A percentile compares a stretch with the other conserved stretches of the same genome.
Evolutionary conservation across 805 yeast species (phyloP).

Genomic region (Vanderwaltozyma polyspora): DNA sequence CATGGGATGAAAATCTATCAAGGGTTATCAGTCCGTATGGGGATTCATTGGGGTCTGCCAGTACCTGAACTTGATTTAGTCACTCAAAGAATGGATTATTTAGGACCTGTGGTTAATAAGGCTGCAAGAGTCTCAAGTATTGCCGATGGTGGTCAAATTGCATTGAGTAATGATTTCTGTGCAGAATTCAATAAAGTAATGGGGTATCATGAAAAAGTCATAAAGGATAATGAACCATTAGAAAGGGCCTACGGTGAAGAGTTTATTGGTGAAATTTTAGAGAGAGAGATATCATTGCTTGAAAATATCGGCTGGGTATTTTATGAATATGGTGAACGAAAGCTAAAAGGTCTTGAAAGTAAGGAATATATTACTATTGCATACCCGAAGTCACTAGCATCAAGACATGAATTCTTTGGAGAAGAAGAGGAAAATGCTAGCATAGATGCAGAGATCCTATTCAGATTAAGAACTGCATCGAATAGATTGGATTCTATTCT

Average conservation of each 20-base stretch:
- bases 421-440: conserved; percentile 23
- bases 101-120: conserved; percentile 96
- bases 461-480: conserved; percentile 43
- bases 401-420: conserved; percentile 41
- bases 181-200: conserved; percentile 55
- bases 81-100: conserved; percentile 95
- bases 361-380: conserved; percentile 77
- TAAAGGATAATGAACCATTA: conserved; percentile 18
- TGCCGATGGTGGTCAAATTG: conserved; percentile 98
- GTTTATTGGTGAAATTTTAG: conserved; percentile 44
- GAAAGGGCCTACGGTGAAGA: conserved; percentile 34
- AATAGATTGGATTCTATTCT: conserved; percentile 49
- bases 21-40: conserved; percentile 95
- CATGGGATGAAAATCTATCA: conserved; percentile 52
- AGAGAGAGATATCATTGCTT: conserved; percentile 51
- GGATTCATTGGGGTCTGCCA: conserved; percentile 96
- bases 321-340: conserved; percentile 69
- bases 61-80: conserved; percentile 92
- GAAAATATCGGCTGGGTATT: conserved; percentile 60
- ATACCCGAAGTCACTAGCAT: conserved; percentile 54
- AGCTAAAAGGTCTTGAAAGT: conserved; percentile 87
- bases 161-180: conserved; percentile 72
- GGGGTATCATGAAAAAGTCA: conserved; percentile 27
- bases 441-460: conserved; percentile 32
- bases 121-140: conserved; percentile 88